Base-by-base conservation (phyloP, 257 asterid genomes). In the Solanum chmielewskii region DNA sequence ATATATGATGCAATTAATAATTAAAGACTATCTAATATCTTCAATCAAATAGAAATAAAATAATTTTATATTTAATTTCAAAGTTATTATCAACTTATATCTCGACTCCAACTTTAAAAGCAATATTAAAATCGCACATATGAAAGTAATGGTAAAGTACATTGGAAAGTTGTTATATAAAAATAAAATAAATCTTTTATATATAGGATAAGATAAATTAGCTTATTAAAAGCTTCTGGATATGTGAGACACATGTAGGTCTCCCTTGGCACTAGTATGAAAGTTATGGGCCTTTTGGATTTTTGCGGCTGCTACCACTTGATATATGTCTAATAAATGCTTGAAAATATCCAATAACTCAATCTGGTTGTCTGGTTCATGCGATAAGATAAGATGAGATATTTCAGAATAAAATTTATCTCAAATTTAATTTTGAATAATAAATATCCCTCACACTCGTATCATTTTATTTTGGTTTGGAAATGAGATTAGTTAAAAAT, bases 61-160 rank as follows among this genome's bases (percentile, higher is more conserved):
- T 52, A 16, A 52, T 2, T 0, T 18, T 52, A 52, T 0, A 16
- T 52, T 52, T 7, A 0, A 6, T 52, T 52, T 52, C 0, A 3
- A 18, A 18, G 16, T 18, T 52, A 18, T 18, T 52, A 18, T 52
- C 33, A 18, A 10, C n/a, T 52, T 52, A 52, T 52, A 16, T 16
- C 18, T 52, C 23, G 0, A 0, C 7, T 18, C 0, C 1, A 52
- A 52, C 62, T 16, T 52, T 2, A 0, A 18, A 18, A 52, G 10
- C 13, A 23, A 23, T 62, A 7, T 62, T 62, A 23, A 62, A n/a
- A 31, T 62, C 16, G 9, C 70, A 62, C 70, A 1, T 62, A n/a
- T 2, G 33, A 62, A 52, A 10, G 70, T n/a, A 62, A n/a, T n/a
- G 16, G 70, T 11, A 62, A 25, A 62, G 31, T 62, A 4, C 70